phyloP scores from a whole-genome alignment of 495 filamentous ascomycete species.

The Tuber microsphaerosporum region DNA sequence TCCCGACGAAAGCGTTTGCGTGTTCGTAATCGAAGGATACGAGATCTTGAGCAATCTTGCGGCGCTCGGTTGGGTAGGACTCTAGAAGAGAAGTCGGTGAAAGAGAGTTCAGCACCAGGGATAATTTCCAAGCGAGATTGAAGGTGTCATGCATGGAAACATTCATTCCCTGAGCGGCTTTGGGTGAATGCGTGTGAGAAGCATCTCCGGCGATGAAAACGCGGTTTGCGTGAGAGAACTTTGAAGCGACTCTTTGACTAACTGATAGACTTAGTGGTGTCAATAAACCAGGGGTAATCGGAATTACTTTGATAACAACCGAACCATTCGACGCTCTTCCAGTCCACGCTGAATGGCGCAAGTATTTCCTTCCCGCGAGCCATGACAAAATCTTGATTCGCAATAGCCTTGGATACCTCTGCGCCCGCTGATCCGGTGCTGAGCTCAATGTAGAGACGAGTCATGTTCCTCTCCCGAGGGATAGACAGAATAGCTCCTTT shows the following conservation, averaged over 20 bases:
- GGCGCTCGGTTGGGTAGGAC: slow-evolving; percentile 67
- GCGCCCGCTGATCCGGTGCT: slow-evolving; percentile 59
- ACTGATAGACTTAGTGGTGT: slow-evolving; percentile 42
- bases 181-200: slow-evolving; percentile 74
- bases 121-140: slow-evolving; percentile 81
- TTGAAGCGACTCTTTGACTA: slow-evolving; percentile 63
- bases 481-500: slow-evolving; percentile 69
- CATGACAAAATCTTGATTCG: slow-evolving; percentile 63
- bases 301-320: slow-evolving; percentile 54
- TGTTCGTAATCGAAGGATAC: slow-evolving; percentile 64
- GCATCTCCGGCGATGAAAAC: slow-evolving; percentile 77
- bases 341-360: slow-evolving; percentile 60
- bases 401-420: slow-evolving; percentile 55
- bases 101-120: slow-evolving; percentile 59
- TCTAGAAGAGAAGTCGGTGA: slow-evolving; percentile 53
- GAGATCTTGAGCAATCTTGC: slow-evolving; percentile 61
- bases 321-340: slow-evolving; percentile 64
- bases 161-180: slow-evolving; percentile 83
- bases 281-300: neutral
- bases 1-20: slow-evolving; percentile 53
- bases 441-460: slow-evolving; percentile 68
- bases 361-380: slow-evolving; percentile 59
- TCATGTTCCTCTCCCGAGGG: slow-evolving; percentile 66
- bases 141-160: slow-evolving; percentile 72
- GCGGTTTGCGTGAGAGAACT: slow-evolving; percentile 59